Conservation (phyloP, 805 yeast genomes). For the Saturnispora sanitii region DNA sequence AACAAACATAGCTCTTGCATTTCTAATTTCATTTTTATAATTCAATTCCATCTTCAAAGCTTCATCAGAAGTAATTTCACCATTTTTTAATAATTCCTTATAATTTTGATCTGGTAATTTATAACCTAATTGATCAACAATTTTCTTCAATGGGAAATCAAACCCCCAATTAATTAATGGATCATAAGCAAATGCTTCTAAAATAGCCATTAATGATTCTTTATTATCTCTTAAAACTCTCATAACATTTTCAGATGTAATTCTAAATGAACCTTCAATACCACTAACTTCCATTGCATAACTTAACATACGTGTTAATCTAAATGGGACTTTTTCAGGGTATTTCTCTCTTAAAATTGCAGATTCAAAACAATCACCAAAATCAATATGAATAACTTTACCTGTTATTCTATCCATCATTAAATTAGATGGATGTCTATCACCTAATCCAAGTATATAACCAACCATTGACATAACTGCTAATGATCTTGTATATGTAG, state of each 20-base stretch:
- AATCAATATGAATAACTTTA: slow-evolving; percentile 93
- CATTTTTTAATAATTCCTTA: slow-evolving; percentile 59
- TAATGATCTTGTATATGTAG: slow-evolving; percentile 88
- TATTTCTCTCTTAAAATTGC: slow-evolving; percentile 93
- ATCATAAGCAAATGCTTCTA: slow-evolving; percentile 97
- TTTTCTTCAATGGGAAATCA: slow-evolving; percentile 76
- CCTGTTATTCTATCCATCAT: slow-evolving; percentile 94
- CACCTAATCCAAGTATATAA: slow-evolving; percentile 92
- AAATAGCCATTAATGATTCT: slow-evolving; percentile 94
- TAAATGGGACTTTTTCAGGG: slow-evolving; percentile 96
- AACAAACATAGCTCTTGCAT: slow-evolving; percentile 85
- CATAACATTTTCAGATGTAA: slow-evolving; percentile 96
- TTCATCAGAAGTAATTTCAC: slow-evolving; percentile 69
- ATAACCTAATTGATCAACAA: slow-evolving; percentile 48
- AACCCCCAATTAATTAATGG: slow-evolving; percentile 99
- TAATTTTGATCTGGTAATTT: slow-evolving; percentile 58
- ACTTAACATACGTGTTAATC: slow-evolving; percentile 92
- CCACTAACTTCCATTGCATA: slow-evolving; percentile 99
- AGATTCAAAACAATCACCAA: slow-evolving; percentile 98
- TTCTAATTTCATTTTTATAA: slow-evolving; percentile 64
- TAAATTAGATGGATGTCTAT: slow-evolving; percentile 93
- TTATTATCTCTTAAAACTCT: slow-evolving; percentile 85
- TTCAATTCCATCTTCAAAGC: slow-evolving; percentile 61
- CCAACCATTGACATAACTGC: slow-evolving; percentile 99
- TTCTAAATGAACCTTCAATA: slow-evolving; percentile 92